Percentiles rank a stretch among this genome's conserved stretches.
These are phyloP conservation scores for Aspergillus coremiiformis DNA, from an alignment of 495 filamentous ascomycete species.

Conservation along the genomic window DNA sequence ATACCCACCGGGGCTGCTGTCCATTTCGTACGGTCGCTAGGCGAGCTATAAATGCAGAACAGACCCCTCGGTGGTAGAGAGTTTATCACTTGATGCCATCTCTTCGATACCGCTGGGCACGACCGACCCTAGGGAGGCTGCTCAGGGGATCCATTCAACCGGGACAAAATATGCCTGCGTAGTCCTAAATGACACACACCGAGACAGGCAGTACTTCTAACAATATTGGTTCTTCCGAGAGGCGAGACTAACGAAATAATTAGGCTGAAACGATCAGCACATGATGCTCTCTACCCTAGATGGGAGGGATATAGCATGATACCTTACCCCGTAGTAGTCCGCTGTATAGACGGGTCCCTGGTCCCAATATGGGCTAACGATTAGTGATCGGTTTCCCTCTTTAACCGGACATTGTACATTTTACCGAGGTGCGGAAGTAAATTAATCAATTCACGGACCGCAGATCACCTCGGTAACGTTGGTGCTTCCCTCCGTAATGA, in stretches of 20 bases:
- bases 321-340: too few species aligned
- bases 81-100: neutral
- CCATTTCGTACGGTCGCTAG: neutral
- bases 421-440: neutral
- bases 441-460: neutral
- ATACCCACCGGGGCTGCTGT: neutral
- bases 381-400: neutral
- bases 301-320: neutral
- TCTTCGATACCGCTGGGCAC: constrained; percentile 43
- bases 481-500: constrained; percentile 5
- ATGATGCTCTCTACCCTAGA: neutral
- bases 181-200: constrained; percentile 40
- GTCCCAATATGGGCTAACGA: neutral
- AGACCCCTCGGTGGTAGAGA: neutral
- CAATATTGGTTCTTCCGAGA: constrained; percentile 53
- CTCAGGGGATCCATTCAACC: constrained; percentile 43
- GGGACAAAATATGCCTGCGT: constrained; percentile 43
- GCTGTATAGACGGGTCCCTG: too few species aligned
- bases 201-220: constrained; percentile 46
- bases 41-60: neutral
- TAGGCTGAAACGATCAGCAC: constrained; percentile 26
- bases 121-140: constrained; percentile 39
- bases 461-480: neutral
- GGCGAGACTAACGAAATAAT: too few species aligned
- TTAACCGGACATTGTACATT: neutral